phyloP scores from a whole-genome alignment of 2,329 filamentous ascomycete species.

The Cryphonectria carpinicola region DNA sequence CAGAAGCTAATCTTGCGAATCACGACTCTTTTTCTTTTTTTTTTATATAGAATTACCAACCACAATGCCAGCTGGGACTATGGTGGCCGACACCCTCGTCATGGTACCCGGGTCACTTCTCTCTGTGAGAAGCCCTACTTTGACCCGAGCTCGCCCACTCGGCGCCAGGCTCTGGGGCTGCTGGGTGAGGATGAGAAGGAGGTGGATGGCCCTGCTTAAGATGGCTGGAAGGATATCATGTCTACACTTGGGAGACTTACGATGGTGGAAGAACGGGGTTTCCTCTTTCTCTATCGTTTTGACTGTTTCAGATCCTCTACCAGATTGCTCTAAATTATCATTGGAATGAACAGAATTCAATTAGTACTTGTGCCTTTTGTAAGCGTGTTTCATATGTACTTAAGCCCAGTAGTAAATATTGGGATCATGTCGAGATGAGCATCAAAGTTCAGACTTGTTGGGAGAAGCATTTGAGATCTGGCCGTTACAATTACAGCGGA shows the following conservation, averaged over 20 bases:
- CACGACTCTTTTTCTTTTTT: neutral
- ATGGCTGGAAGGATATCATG: neutral
- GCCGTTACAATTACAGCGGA: no score
- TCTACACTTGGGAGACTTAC: no score
- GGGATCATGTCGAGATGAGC: no score
- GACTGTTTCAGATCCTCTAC: neutral
- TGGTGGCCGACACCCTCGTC: constrained; percentile 66
- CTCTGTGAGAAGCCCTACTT: constrained; percentile 75
- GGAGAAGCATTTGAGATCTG: no score
- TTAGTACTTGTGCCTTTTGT: neutral
- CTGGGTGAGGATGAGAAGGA: constrained; percentile 58
- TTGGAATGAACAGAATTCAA: neutral
- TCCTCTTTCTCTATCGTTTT: neutral
- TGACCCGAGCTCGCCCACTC: constrained; percentile 64
- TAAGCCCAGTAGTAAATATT: no score
- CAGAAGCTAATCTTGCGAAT: neutral
- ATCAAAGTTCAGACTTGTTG: no score
- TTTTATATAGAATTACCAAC: constrained; percentile 62
- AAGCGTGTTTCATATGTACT: neutral
- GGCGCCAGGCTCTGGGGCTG: constrained; percentile 68
- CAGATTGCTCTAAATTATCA: neutral
- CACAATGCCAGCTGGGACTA: constrained; percentile 79
- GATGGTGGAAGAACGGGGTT: neutral
- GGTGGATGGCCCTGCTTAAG: constrained; percentile 28
- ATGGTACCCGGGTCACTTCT: constrained; percentile 73